Percentiles rank a stretch among this genome's conserved stretches.
Conservation (phyloP, 768 basidiomycete genomes). For the Gloeophyllum trabeum region DNA sequence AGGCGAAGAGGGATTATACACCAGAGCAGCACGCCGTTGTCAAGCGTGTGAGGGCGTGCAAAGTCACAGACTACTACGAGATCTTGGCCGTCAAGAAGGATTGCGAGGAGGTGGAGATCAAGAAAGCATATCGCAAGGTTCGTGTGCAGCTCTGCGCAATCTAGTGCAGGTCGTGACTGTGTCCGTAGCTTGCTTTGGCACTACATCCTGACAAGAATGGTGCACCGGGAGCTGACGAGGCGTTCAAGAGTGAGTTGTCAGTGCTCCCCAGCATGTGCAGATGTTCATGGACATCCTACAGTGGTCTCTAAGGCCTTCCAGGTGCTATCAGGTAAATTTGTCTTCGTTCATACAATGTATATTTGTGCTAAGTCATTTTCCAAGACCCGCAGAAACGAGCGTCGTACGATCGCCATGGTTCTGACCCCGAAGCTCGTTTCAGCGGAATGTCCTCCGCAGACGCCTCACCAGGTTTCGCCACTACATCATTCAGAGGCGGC, state of each 20-base stretch:
- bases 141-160: slow-evolving; percentile 6
- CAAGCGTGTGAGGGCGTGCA: slow-evolving; percentile 76
- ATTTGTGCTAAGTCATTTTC: background rate
- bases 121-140: slow-evolving; percentile 96
- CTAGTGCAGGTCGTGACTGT: background rate
- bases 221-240: slow-evolving; percentile 96
- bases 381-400: slow-evolving; percentile 82
- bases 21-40: slow-evolving; percentile 75
- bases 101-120: slow-evolving; percentile 77
- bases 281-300: slow-evolving; percentile 19
- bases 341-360: slow-evolving; percentile 2
- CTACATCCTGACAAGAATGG: slow-evolving; percentile 92
- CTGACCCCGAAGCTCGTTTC: slow-evolving; percentile 81
- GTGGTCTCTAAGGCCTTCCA: slow-evolving; percentile 99
- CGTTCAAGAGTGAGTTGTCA: slow-evolving; percentile 77
- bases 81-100: slow-evolving; percentile 72
- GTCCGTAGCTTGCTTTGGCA: slow-evolving; percentile 66
- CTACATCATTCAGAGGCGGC: slow-evolving; percentile 34
- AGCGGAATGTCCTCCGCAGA: slow-evolving; percentile 58
- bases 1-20: slow-evolving; percentile 72
- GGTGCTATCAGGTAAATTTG: slow-evolving; percentile 61
- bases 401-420: slow-evolving; percentile 73
- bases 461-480: slow-evolving; percentile 35
- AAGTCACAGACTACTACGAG: slow-evolving; percentile 87
- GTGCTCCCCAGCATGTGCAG: slow-evolving; percentile 3